Evolutionary conservation across 495 filamentous ascomycete genomes (phyloP), one percentile per base, ranked within the genome.

Genomic region (Rhypophila decipiens): DNA sequence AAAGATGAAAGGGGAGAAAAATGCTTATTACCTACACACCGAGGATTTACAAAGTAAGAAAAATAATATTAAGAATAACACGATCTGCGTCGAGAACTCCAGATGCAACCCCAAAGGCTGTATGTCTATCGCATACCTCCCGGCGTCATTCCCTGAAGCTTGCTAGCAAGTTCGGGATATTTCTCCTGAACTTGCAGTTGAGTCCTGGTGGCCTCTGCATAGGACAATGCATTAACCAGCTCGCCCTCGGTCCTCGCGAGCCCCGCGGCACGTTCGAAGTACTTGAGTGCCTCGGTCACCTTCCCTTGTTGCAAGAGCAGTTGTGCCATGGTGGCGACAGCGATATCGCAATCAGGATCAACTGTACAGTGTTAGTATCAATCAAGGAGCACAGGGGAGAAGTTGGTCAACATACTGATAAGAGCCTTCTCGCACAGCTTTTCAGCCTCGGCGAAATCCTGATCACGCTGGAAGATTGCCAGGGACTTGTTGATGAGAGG

Each of bases 401-500:
- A 22, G 40, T n/a, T n/a, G n/a, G n/a, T n/a, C n/a, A 33, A 75
- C 88, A 70, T 81, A 96, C 91, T 95, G 59, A 95, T 96, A 27
- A 99, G 74, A 17, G 93, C 94, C 77, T 94, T 96, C 72, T 95
- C 82, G 75, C 93, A 97, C 40, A 99, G 71, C 70, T 93, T 87
- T 73, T 99, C 90, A 11, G 94, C 91, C 69, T 95, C 94, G 19
- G 76, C 66, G 60, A 93, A 97, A 63, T 97, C 94, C 56, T 93
- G 83, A 79, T 93, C 96, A 84, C 91, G 96, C 65, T 97, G 94
- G 78, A 97, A 96, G 22, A 97, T 67, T 15, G 91, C 89, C 12
- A 99, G 76, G 12, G 93, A 90, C 72, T 99, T 99, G 78, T 99
- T 99, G 68, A 99, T 97, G 34, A 99, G 72, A 9, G 93, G 93